Base-by-base conservation (phyloP, 2,329 filamentous ascomycete species). In the Pezicula neosporulosa region DNA sequence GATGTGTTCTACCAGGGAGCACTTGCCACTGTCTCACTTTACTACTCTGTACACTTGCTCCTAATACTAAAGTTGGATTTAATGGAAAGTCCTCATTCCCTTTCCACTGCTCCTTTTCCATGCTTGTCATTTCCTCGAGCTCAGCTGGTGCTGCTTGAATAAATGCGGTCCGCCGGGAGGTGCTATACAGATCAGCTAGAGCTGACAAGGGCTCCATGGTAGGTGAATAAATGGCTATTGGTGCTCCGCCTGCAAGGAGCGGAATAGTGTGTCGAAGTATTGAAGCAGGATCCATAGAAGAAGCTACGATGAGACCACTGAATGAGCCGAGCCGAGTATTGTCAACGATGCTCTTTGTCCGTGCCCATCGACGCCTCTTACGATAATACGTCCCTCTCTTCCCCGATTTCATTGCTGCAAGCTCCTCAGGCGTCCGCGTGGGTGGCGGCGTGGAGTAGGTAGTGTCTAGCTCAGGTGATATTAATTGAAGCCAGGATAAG, bases 401-500 rank as follows among this genome's bases (percentile, higher is more conserved):
- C 56, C 86, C 90, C 13, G 86, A 81, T 72, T 97, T 97, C 80
- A 87, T 85, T 1, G 77, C 72, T 0, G 81, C 74, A 2, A 97
- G 74, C 21, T 80, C 77, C 15, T 84, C 80, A 0, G 83, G 74
- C 0, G 83, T 62, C 1, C 86, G 74, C 0, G 72, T 66, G 0
- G 82, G 75, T 0, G 90, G 87, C 48, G 86, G 80, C 24, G 81
- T 78, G 30, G 75, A 70, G 70, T 96, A 96, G 4, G 87, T 82
- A 1, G 81, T 78, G 68, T 97, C 94, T 28, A 83, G 74, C 35
- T 81, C 72, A 0, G 94, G 94, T 21, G 87, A 79, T 15, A 97
- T 73, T 5, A 99, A 82, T 70, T 97, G 93, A 2, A 99, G 81
- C 92, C 93, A 99, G 27, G 90, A 93, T 28, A 97, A 76, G 5